Percentiles rank a stretch among this genome's conserved stretches.
phyloP scores from a whole-genome alignment of 2,329 filamentous ascomycete genomes.

The Xylariaceae sp. region DNA sequence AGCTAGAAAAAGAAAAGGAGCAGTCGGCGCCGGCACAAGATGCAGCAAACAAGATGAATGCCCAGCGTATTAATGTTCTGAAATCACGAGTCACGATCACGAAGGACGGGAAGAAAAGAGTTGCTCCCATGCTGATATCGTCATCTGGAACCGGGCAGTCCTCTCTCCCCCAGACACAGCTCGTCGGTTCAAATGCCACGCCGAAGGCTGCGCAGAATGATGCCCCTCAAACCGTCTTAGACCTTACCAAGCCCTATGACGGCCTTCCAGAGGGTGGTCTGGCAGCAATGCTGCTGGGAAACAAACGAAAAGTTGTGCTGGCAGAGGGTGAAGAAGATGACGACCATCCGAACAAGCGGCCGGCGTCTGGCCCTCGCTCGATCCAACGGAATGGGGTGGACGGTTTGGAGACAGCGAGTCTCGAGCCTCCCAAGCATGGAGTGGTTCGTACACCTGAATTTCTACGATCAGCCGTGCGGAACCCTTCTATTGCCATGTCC shows the following conservation, averaged over 20 bases:
- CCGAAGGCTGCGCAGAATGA: constrained; percentile 63
- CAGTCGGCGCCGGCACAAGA: constrained; percentile 40
- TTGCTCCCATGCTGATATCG: constrained; percentile 86
- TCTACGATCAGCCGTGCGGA: constrained; percentile 81
- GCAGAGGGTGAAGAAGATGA: constrained; percentile 75
- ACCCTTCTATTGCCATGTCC: constrained; percentile 74
- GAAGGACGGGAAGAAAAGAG: constrained; percentile 95
- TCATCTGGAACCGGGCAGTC: constrained; percentile 83
- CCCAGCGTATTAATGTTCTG: constrained; percentile 55
- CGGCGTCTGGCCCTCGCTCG: constrained; percentile 64
- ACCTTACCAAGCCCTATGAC: constrained; percentile 91
- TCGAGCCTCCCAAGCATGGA: constrained; percentile 56
- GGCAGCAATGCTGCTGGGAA: constrained; percentile 80
- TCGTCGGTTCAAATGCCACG: constrained; percentile 73
- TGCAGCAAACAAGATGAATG: constrained; percentile 46
- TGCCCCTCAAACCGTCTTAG: constrained; percentile 75
- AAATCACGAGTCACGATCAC: constrained; percentile 93
- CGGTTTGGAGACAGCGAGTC: constrained; percentile 71
- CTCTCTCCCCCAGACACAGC: constrained; percentile 80
- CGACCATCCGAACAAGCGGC: constrained; percentile 47
- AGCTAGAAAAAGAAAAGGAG: constrained; percentile 33
- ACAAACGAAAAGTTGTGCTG: constrained; percentile 78
- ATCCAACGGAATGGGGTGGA: constrained; percentile 74
- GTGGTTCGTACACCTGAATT: constrained; percentile 73
- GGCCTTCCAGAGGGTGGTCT: constrained; percentile 88